Base-by-base conservation (phyloP, 164 flowering plant species). In the Macadamia integrifolia region DNA sequence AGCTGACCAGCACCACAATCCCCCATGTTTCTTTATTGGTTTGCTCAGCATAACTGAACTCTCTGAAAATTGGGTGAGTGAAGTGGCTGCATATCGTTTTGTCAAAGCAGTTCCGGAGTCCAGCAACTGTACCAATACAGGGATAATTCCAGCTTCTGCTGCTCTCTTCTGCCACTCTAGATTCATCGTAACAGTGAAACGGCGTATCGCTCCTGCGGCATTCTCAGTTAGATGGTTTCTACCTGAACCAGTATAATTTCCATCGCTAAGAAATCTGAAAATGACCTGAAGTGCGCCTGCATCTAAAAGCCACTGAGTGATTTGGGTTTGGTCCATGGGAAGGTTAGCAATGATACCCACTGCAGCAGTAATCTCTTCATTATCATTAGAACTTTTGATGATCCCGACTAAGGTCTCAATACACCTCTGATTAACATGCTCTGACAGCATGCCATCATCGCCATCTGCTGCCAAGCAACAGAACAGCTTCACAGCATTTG, bases 401-500 rank as follows among this genome's bases (percentile, higher is more conserved):
- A 86, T 82, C 52, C 17, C 70, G 48, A 86, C 60, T 71, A 87
- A 78, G 42, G 80, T 79, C 62, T 78, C 80, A 64, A 85, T 49
- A 76, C 75, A 77, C 23, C 71, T 82, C 72, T 78, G 81, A 58
- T 50, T 61, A 9, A 84, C 80, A 70, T 85, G 83, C 74, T 83
- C 88, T 31, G 66, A 35, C 23, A 86, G 69, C 28, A 62, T 66
- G 52, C 58, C 72, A 30, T 73, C 80, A 68, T 79, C 78, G 15
- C 77, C 70, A 52, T 77, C 86, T 67, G 81, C 71, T 18, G 79
- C 76, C 75, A 89, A 72, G 80, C 83, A 80, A 70, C 65, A 78
- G 67, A 89, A 77, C 50, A 89, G 76, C 79, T 84, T 84, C 68
- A 87, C 78, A 18, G 87, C 87, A 71, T 73, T 77, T 76, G 83